Conservation (phyloP, 1,139 yeast genomes). For the Arxiozyma telluris region DNA sequence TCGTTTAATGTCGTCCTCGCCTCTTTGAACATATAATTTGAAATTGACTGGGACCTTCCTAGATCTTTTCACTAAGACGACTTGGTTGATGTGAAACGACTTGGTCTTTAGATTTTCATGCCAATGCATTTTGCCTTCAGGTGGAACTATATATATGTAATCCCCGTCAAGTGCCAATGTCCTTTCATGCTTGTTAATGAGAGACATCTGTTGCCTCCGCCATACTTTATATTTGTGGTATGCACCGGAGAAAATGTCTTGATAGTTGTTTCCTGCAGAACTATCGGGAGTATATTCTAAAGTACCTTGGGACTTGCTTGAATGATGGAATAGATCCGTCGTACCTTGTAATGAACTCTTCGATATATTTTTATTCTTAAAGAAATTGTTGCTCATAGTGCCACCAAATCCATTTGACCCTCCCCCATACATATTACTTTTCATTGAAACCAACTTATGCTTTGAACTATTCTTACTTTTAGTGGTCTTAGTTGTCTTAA, state of each 20-base stretch:
- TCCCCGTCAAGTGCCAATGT: constrained; percentile 88
- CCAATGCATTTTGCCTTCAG: constrained; percentile 59
- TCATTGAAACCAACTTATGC: constrained; percentile 17
- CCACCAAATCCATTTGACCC: constrained; percentile 6
- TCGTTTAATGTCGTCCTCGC: constrained; percentile 54
- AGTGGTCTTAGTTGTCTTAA: not conserved
- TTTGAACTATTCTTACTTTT: constrained; percentile 10
- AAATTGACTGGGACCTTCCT: constrained; percentile 70
- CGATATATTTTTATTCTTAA: constrained; percentile 27
- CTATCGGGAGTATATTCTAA: constrained; percentile 14
- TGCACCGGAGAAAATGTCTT: constrained; percentile 31
- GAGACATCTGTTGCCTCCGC: constrained; percentile 80
- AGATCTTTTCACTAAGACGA: constrained; percentile 67
- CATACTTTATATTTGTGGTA: constrained; percentile 64
- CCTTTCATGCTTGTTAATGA: constrained; percentile 67
- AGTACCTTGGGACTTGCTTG: constrained; percentile 13
- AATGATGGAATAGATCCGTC: constrained; percentile 15
- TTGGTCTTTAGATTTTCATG: constrained; percentile 72
- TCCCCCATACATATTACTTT: constrained; percentile 14
- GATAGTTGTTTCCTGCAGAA: constrained; percentile 17
- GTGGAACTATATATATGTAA: constrained; percentile 80
- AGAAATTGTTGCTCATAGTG: constrained; percentile 16
- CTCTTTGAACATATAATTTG: constrained; percentile 69
- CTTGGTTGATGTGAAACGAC: constrained; percentile 78
- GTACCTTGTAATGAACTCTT: constrained; percentile 24